Base-by-base conservation (phyloP, 2,329 filamentous ascomycete species). In the Mycosphaerella sp. region DNA sequence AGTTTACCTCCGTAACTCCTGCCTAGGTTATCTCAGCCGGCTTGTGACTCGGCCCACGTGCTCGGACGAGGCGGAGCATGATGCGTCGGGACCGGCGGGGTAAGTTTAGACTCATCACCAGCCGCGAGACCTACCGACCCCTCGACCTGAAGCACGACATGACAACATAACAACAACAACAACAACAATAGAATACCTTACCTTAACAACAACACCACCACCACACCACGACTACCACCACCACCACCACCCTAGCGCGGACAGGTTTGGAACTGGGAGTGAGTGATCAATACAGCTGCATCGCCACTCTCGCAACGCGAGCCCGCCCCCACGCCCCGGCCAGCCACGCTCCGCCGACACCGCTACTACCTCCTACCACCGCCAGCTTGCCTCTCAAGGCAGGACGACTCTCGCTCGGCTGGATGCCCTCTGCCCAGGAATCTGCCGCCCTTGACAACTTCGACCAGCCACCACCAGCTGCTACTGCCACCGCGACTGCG, bases 361-460 rank as follows among this genome's bases (percentile, higher is more conserved):
- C 26, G 34, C 34, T n/a, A n/a, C 34, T 9, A 36, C 8, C 32
- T 9, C 8, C 32, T 7, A 38, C 10, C 12, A 38, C 34, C 34
- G 12, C 34, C 34, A 38, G 12, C 34, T 38, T 38, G 34, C 45
- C 21, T 32, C 31, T 40, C 40, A 21, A 41, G 32, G 29, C 48
- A 26, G 11, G 41, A 36, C 40, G 39, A 42, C n/a, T 17, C 17
- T 34, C 41, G 40, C 38, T 44, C 45, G 60, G 55, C 59, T 61
- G 59, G 55, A 62, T 62, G 60, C 58, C 60, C 54, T 58, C 56
- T 51, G 52, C 56, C 53, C 50, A 60, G 54, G 58, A 60, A 45
- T 53, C 62, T 47, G 60, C 58, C 55, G 59, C 59, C 49, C 59
- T 66, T 54, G 63, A 67, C 59, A 56, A 62, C 54, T 57, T 48